These are phyloP conservation scores for Fonsecaea pugnacius DNA, from an alignment of 2,329 filamentous ascomycete species.

Conservation along the genomic window DNA sequence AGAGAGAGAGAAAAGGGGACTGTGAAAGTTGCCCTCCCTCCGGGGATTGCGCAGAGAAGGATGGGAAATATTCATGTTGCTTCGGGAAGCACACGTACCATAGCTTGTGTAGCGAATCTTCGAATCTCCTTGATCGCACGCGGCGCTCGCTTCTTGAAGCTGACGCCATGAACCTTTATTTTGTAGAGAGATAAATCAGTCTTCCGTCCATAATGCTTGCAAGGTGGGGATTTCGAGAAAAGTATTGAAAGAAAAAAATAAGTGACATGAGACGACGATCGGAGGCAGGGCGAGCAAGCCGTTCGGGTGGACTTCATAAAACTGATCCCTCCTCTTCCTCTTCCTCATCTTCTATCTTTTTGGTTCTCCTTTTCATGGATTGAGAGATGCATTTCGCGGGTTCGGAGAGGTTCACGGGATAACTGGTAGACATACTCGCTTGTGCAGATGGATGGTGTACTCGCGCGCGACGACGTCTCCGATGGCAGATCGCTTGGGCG, in stretches of 20 bases:
- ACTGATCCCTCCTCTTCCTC: conserved; percentile 53
- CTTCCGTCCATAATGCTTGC: conserved; percentile 65
- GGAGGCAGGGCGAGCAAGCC: conserved; percentile 38
- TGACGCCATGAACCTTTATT: conserved; percentile 86
- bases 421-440: conserved; percentile 74
- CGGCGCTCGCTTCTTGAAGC: conserved; percentile 99
- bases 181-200: conserved; percentile 58
- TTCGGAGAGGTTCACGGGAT: conserved; percentile 10
- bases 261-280: neutral
- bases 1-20: neutral
- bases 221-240: conserved; percentile 18
- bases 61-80: neutral
- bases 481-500: conserved; percentile 91
- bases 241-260: conserved; percentile 26
- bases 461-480: conserved; percentile 98
- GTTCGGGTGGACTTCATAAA: conserved; percentile 72
- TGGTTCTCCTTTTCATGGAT: neutral
- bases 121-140: conserved; percentile 99
- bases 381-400: conserved; percentile 25
- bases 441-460: conserved; percentile 99
- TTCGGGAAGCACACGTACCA: conserved; percentile 70
- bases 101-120: conserved; percentile 86
- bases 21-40: too few relatives aligned
- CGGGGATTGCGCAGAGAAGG: neutral
- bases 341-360: neutral